These are phyloP conservation scores for Globisporangium okanoganense DNA, from an alignment of 352 stramenopile species.

Conservation along the genomic window DNA sequence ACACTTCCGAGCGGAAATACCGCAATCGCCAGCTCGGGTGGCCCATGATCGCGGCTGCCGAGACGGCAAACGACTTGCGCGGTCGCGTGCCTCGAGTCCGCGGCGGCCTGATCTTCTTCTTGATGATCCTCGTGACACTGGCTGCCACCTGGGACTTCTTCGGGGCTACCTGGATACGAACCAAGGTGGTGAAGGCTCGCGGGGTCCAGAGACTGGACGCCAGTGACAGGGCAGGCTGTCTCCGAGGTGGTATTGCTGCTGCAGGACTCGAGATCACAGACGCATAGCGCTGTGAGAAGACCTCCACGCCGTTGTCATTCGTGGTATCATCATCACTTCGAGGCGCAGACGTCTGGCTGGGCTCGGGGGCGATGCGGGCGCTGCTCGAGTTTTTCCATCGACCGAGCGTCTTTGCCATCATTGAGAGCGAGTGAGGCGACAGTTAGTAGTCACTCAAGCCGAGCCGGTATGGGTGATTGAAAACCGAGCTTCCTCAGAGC, in stretches of 20 bases:
- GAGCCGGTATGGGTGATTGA: no score
- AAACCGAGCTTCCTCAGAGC: no score
- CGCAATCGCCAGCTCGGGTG: background rate
- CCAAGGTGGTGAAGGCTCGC: background rate
- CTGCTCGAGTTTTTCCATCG: background rate
- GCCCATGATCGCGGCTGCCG: background rate
- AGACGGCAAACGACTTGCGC: background rate
- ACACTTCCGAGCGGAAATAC: slow-evolving; percentile 8
- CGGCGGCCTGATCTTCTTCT: background rate
- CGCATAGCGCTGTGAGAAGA: background rate
- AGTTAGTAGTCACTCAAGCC: background rate
- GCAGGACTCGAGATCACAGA: background rate
- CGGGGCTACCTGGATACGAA: background rate
- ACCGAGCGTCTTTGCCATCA: background rate
- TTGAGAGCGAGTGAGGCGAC: background rate
- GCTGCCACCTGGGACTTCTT: background rate
- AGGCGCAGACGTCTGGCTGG: background rate
- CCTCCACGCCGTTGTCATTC: background rate
- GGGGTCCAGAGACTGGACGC: background rate
- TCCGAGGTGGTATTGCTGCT: background rate
- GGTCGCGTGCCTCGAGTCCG: background rate
- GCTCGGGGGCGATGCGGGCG: background rate
- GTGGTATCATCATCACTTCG: background rate
- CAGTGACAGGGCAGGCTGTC: no score
- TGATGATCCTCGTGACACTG: background rate